Base-by-base conservation (phyloP, 2,329 filamentous ascomycete genomes). In the Ophiostoma quercus region DNA sequence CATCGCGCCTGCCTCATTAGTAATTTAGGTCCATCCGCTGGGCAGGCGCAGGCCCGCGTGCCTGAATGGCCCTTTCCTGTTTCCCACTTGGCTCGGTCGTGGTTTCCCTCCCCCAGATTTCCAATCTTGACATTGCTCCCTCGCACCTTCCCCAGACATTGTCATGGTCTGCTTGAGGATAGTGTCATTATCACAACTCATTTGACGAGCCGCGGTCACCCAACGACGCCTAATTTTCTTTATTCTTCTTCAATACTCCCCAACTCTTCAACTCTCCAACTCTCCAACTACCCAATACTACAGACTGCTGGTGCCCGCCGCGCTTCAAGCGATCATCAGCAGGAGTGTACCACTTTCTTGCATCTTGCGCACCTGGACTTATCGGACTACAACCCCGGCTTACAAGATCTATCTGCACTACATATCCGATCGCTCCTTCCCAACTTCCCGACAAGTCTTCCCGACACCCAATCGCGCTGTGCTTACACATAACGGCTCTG, bases 1-100 rank as follows among this genome's bases (percentile, higher is more conserved):
- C 69, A 60, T 37, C 34, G 60, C 60, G 47, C 57, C 60, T 68
- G 43, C 69, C 66, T 51, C 34, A 68, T 68, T 66, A 68, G 63
- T 70, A 68, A 65, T 41, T 67, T 70, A 43, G 5, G 41, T 19
- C 39, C 39, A 14, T 16, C 57, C 37, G 29, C 68, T 25, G 57
- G 43, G 25, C 39, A 67, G 32, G 41, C 65, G 65, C 68, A 66
- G 14, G 25, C 65, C 34, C n/a, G 41, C 60, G 39, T 65, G 41
- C 22, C 34, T 41, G 54, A 43, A 34, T 34, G 34, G 34, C 34
- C 8, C 34, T 34, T 34, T 34, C 34, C 34, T 34, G 34, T 34
- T 34, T 34, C 34, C 14, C 41, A 51, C 37, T 41, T 41, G 47
- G n/a, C 32, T 51, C 43, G n/a, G 12, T 22, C 19, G 43, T 67